Percentiles rank a stretch among this genome's conserved stretches.
These are phyloP conservation scores for Tephrocybe rancida DNA, from an alignment of 768 basidiomycete genomes.

Conservation along the genomic window DNA sequence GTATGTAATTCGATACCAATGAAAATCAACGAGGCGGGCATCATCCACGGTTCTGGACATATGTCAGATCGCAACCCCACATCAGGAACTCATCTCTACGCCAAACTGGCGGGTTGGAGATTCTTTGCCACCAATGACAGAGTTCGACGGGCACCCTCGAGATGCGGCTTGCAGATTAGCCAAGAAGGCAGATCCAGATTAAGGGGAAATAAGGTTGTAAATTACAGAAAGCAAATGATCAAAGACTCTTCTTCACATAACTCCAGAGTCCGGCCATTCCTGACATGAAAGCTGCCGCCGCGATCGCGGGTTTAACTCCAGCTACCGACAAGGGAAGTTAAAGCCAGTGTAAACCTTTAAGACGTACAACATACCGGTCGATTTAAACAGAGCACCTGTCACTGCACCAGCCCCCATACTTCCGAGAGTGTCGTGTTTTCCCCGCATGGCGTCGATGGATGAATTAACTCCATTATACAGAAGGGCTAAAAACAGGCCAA, in stretches of 20 bases:
- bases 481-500: constrained; percentile 65
- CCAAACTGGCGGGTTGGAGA: constrained; percentile 42
- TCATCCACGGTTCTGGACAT: constrained; percentile 49
- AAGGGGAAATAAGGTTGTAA: constrained; percentile 53
- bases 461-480: constrained; percentile 97
- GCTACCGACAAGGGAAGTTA: constrained; percentile 61
- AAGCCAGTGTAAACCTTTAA: constrained; percentile 23
- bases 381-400: constrained; percentile 91
- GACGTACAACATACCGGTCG: constrained; percentile 73
- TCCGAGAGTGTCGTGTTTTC: constrained; percentile 89
- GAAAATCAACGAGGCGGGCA: constrained; percentile 33
- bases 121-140: constrained; percentile 33
- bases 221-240: constrained; percentile 50
- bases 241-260: constrained; percentile 89
- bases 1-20: constrained; percentile 22
- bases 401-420: constrained; percentile 91
- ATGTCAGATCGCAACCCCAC: constrained; percentile 45
- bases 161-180: constrained; percentile 43
- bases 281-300: constrained; percentile 88
- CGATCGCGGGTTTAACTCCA: constrained; percentile 87
- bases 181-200: constrained; percentile 44
- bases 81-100: constrained; percentile 45
- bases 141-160: constrained; percentile 33
- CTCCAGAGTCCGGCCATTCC: constrained; percentile 93
- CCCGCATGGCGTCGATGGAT: constrained; percentile 84